Evolutionary conservation across 306 rosid genomes (phyloP), one percentile per base, ranked within the genome.

Genomic region (Urtica urens): DNA sequence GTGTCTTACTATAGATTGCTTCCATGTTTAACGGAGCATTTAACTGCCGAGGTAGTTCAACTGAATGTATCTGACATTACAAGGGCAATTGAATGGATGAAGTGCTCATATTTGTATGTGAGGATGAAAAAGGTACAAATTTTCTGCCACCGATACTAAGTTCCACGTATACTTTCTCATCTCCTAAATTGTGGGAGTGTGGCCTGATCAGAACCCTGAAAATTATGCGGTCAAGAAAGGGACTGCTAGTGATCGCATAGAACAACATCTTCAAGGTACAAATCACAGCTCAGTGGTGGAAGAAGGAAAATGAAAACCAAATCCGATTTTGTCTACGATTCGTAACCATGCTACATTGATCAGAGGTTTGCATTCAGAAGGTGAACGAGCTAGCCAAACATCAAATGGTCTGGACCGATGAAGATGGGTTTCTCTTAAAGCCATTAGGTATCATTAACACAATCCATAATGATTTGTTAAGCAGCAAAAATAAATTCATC

Each of bases 31-130:
- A 78, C 79, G 58, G 97, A 88, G 80, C 97, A 88, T 75, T 81
- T 88, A 78, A 82, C 88, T 38, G 93, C 97, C 6, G 97, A 84
- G 72, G 81, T 88, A 58, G 97, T 84, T 70, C 97, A 88, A 66
- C 63, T 88, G 79, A 81, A 90, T 8, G 70, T 84, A 68, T 63
- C 95, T 43, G 90, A 88, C 63, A 84, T 88, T 65, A 73, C 93
- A 29, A 83, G 65, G 53, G 97, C 93, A 72, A 81, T 88, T 70
- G 97, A 88, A 65, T 88, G 97, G 97, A 71, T 88, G 74, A 77
- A 88, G 67, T 81, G 75, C 62, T 88, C 97, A 18, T 88, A 70
- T 67, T 70, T 84, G 76, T 88, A 76, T 47, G 77, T 88, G 42
- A 72, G 97, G 72, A 88, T 88, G 93, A 77, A 81, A 74, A 84